Base-by-base conservation (phyloP, 1,139 yeast species). In the Blastobotrys capitulatus region DNA sequence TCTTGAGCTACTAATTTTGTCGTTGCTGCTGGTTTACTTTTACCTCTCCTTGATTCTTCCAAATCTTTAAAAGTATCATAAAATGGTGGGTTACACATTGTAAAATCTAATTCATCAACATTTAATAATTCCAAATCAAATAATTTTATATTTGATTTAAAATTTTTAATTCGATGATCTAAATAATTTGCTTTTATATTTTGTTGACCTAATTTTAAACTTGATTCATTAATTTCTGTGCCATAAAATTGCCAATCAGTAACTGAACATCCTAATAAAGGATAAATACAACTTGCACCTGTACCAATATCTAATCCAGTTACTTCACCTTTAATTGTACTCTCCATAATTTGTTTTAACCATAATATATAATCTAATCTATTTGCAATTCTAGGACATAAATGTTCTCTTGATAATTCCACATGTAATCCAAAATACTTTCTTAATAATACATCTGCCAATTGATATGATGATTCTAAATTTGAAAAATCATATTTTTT, bases 1-100 rank as follows among this genome's bases (percentile, higher is more conserved):
- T 54, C 51, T 12, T 53, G 50, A 1, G 70, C 74, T 16, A 43
- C 46, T 40, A 66, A 57, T 15, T 53, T 52, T 9, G 45, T 55
- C 1, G 60, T 52, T 13, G 38, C 48, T 10, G 60, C 61, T 35
- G 34, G 41, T 42, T 15, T 19, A 38, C 12, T 32, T 36, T 57
- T 57, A 37, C 53, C 54, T 6, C 42, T 38, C 9, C 47, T 46
- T 15, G 61, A 49, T n/a, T 53, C 41, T 13, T 51, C 51, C 52
- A 73, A 51, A 38, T 73, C 77, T 1, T 58, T 60, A 1, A 31
- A 19, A 1, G 70, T 63, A 2, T 56, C 52, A 53, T 73, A 75
- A 50, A 75, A 75, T 1, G 79, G 79, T 12, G 79, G 79, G 50
- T 75, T 75, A 53, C 78, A 73, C 55, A 74, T 61, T 8, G 67